These are phyloP conservation scores for Cupressus sempervirens DNA, from an alignment of 75 land plant genomes.

Conservation along the genomic window DNA sequence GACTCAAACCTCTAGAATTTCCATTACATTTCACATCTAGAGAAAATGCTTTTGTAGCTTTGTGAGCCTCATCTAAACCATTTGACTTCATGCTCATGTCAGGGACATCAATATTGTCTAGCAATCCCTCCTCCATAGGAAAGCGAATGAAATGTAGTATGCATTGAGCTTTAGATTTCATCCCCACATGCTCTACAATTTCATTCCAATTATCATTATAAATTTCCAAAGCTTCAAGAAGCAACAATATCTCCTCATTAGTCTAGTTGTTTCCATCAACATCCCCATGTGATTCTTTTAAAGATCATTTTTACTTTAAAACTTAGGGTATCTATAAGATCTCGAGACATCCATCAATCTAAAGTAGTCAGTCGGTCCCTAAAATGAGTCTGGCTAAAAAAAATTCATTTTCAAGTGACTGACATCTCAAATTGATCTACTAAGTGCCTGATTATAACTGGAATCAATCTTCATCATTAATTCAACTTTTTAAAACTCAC, in stretches of 20 bases:
- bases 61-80: slow-evolving; percentile 15
- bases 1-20: slow-evolving; percentile 25
- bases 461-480: too few species aligned
- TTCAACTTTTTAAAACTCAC: too few species aligned
- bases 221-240: slow-evolving; percentile 85
- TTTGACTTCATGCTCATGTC: slow-evolving; percentile 11
- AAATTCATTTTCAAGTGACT: too few species aligned
- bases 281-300: too few species aligned
- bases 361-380: too few species aligned
- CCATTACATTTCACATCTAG: slow-evolving; percentile 38
- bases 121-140: slow-evolving; percentile 80
- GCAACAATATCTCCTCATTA: slow-evolving; percentile 82
- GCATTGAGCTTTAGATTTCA: slow-evolving; percentile 96
- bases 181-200: slow-evolving; percentile 94
- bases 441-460: too few species aligned
- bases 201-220: slow-evolving; percentile 93
- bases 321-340: too few species aligned
- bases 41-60: slow-evolving; percentile 10
- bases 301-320: too few species aligned
- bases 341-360: too few species aligned
- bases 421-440: too few species aligned
- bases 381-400: too few species aligned
- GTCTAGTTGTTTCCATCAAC: slow-evolving; percentile 82
- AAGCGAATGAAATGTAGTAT: slow-evolving; percentile 86
- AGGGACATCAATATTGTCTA: slow-evolving; percentile 62